These are phyloP conservation scores for Iodosphaeria phyllophila DNA, from an alignment of 2,329 filamentous ascomycete genomes.

Conservation along the genomic window DNA sequence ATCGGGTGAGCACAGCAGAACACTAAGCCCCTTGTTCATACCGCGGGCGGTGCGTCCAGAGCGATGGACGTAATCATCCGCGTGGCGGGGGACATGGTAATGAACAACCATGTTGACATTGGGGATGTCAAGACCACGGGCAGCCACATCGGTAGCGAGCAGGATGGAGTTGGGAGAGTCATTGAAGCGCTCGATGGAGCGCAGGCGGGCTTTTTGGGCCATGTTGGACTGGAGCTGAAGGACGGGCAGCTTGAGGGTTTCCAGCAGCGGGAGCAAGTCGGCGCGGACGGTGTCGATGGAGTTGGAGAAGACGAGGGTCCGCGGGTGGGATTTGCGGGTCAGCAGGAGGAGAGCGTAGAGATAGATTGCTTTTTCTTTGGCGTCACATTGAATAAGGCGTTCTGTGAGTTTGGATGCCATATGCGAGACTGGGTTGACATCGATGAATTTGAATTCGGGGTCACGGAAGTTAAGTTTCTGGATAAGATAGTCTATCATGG, in stretches of 20 bases:
- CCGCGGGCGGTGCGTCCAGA: constrained; percentile 88
- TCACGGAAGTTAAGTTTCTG: constrained; percentile 78
- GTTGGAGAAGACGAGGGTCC: constrained; percentile 86
- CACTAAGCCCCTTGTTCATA: constrained; percentile 55
- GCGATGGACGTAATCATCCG: constrained; percentile 87
- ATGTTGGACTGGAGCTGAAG: constrained; percentile 80
- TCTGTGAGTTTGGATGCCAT: constrained; percentile 79
- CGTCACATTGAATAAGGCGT: constrained; percentile 77
- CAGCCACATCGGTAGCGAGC: constrained; percentile 84
- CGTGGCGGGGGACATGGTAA: constrained; percentile 83
- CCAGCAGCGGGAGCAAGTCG: constrained; percentile 64
- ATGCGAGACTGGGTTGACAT: constrained; percentile 74
- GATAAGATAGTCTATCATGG: constrained; percentile 84
- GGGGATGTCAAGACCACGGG: constrained; percentile 83
- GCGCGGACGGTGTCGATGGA: constrained; percentile 85
- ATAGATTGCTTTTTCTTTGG: constrained; percentile 85
- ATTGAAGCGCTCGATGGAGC: constrained; percentile 79
- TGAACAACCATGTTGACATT: constrained; percentile 80
- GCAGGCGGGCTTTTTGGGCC: constrained; percentile 87
- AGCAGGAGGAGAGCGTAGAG: constrained; percentile 76
- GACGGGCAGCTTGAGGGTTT: constrained; percentile 61
- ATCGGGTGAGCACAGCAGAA: constrained; percentile 79
- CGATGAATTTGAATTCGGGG: constrained; percentile 73
- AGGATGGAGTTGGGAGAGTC: constrained; percentile 49
- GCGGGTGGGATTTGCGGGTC: constrained; percentile 58